phyloP scores from a whole-genome alignment of 202 grass and related monocot species.

The Eragrostis tef region DNA sequence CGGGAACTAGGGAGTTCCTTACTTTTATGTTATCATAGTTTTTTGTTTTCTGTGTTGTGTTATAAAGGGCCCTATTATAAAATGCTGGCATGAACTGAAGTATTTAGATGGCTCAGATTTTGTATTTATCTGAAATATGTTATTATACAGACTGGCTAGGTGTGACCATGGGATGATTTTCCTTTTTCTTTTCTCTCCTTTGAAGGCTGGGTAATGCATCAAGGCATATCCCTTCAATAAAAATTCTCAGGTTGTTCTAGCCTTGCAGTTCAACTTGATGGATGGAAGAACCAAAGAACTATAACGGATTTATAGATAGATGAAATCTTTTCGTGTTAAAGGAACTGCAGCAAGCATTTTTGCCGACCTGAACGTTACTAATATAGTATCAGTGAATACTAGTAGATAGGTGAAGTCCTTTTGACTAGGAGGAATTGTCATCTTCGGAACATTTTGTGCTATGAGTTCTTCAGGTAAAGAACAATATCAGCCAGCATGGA shows the following conservation, averaged over 20 bases:
- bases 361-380: too few relatives aligned
- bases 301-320: conserved; percentile 1
- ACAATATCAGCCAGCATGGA: conserved; percentile 7
- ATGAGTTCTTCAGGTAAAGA: not conserved
- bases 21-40: not conserved
- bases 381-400: too few relatives aligned
- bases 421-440: not conserved
- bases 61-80: not conserved
- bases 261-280: not conserved
- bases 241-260: conserved; percentile 3
- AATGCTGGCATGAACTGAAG: not conserved
- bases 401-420: not conserved
- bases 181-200: conserved; percentile 5
- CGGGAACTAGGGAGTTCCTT: not conserved
- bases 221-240: not conserved
- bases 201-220: not conserved
- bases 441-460: not conserved
- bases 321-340: not conserved
- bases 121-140: not conserved
- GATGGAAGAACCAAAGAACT: not conserved
- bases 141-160: too few relatives aligned
- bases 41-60: not conserved
- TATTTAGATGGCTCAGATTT: not conserved
- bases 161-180: not conserved
- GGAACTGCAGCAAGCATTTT: too few relatives aligned